Evolutionary conservation across 768 basidiomycete genomes (phyloP).

Genomic region (Kwoniella bestiolae): DNA sequence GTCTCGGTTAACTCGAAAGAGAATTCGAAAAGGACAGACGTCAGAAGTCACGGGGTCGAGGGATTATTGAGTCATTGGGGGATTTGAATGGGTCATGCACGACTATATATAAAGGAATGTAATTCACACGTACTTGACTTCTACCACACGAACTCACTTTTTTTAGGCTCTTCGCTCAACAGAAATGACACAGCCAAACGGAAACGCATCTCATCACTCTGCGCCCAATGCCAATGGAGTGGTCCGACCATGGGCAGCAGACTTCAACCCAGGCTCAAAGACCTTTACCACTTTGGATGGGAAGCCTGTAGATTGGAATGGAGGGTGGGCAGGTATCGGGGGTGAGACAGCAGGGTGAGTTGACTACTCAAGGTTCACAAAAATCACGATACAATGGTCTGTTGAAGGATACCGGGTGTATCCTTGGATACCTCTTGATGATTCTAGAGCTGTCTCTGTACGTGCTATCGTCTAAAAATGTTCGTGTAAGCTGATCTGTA

Average conservation of each 20-base stretch:
- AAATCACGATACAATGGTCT: too few species aligned
- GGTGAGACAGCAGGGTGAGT: constrained; percentile 19
- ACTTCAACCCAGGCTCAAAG: constrained; percentile 13
- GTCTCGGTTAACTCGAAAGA: not conserved
- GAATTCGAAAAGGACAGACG: not conserved
- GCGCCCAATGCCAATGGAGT: constrained; percentile 8
- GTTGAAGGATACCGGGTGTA: too few species aligned
- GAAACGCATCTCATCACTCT: not conserved
- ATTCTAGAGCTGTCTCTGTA: too few species aligned
- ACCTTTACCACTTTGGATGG: constrained; percentile 20
- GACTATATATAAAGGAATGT: not conserved
- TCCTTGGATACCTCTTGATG: too few species aligned
- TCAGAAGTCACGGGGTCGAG: not conserved
- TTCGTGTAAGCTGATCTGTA: not conserved
- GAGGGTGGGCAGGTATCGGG: constrained; percentile 13
- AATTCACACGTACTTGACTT: too few species aligned
- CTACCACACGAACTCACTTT: too few species aligned
- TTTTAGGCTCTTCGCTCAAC: too few species aligned
- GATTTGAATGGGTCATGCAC: not conserved
- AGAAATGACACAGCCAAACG: constrained; percentile 10
- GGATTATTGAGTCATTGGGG: not conserved
- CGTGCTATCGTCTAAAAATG: too few species aligned
- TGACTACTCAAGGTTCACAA: too few species aligned
- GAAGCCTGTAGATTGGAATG: constrained; percentile 18
- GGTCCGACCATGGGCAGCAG: constrained; percentile 13